Evolutionary conservation across 345 rosid species (phyloP), one percentile per base, ranked within the genome.

Genomic region (Trapa bicornis): DNA sequence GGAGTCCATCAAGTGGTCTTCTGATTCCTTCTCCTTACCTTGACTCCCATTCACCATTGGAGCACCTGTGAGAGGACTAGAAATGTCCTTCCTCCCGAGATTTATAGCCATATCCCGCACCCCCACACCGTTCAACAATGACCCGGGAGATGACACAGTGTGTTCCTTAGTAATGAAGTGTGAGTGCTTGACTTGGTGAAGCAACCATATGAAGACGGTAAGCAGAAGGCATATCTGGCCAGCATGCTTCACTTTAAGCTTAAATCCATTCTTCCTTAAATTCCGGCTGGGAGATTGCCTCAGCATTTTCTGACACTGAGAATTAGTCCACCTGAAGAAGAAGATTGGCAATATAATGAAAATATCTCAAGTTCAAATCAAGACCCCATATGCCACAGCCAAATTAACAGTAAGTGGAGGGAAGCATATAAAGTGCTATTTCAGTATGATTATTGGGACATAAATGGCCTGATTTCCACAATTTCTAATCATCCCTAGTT

Each of bases 81-180:
- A 67, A 22, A 83, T 74, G 68, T 72, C 80, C 69, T 85, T 85
- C 73, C 92, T 83, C 67, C 89, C 89, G 5, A 83, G 78, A 72
- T 76, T 84, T 11, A 76, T 37, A 36, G 53, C 37, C 75, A 70
- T 73, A n/a, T 54, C 47, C 52, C 63, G 69, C 16, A 47, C 41
- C 53, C 47, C 62, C 38, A 42, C 22, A 10, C 75, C 58, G 13
- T 71, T 73, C 11, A 78, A 52, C 47, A 45, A 45, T 45, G 56
- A 53, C 12, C 17, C 67, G 6, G 53, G 33, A 42, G 69, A 57
- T 10, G 72, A 52, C 56, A 71, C 62, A 57, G 67, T 48, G 32
- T 39, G 48, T 37, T 45, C 70, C 67, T 48, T 65, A 65, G 67
- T 75, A 42, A 61, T 64, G 36, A 72, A 72, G 4, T 77, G 70